phyloP scores from a whole-genome alignment of 1,284 basidiomycete species.

The Microbotryum intermedium region DNA sequence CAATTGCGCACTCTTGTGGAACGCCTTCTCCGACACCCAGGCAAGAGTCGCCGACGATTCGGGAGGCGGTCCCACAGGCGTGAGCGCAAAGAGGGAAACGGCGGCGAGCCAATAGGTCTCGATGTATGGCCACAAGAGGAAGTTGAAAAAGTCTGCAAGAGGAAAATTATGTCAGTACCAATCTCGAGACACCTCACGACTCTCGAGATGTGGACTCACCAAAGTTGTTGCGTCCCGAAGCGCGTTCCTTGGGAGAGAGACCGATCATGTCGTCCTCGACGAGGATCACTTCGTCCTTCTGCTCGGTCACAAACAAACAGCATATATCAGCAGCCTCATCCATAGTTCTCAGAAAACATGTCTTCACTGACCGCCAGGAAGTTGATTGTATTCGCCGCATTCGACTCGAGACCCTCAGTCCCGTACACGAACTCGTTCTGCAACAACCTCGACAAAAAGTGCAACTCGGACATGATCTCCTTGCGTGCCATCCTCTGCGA shows the following conservation, averaged over 20 bases:
- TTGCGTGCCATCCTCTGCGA: constrained; percentile 36
- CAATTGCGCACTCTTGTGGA: constrained; percentile 37
- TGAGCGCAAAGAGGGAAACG: constrained; percentile 37
- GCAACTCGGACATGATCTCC: constrained; percentile 32
- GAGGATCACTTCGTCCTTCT: constrained; percentile 21
- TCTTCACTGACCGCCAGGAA: constrained; percentile 21
- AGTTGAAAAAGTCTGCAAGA: constrained; percentile 23
- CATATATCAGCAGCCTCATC: not conserved
- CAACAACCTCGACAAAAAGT: constrained; percentile 37
- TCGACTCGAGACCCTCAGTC: constrained; percentile 36
- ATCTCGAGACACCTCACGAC: too few species aligned
- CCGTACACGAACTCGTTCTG: constrained; percentile 41
- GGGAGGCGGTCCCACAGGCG: constrained; percentile 21
- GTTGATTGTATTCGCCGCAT: constrained; percentile 34
- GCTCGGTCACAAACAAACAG: not conserved
- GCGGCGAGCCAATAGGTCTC: constrained; percentile 40
- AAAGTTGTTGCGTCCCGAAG: constrained; percentile 37
- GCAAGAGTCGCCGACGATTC: constrained; percentile 21
- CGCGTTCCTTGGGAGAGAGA: constrained; percentile 33
- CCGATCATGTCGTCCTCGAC: constrained; percentile 28
- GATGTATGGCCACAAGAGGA: constrained; percentile 29
- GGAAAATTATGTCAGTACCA: not conserved
- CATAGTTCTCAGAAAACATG: too few species aligned
- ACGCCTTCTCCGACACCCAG: constrained; percentile 38
- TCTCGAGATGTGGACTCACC: constrained; percentile 17